These are phyloP conservation scores for Trichomonascaceae sp. DNA, from an alignment of 1,139 yeast genomes.

Conservation along the genomic window DNA sequence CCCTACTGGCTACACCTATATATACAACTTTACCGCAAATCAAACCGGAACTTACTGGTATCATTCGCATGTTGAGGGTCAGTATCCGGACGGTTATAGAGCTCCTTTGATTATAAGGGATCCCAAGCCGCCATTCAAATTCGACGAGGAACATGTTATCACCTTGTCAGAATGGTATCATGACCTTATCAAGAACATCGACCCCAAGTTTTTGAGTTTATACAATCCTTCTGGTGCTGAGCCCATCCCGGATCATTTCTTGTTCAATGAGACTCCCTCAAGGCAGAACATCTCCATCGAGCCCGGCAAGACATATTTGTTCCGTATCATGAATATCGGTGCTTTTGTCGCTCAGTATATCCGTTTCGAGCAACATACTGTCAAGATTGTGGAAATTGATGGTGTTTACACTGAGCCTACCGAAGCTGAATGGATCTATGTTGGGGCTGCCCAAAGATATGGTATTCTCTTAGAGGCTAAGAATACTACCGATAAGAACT, in stretches of 20 bases:
- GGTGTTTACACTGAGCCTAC: slow-evolving; percentile 68
- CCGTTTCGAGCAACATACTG: slow-evolving; percentile 75
- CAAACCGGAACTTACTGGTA: slow-evolving; percentile 93
- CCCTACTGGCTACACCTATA: slow-evolving; percentile 66
- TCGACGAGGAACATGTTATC: slow-evolving; percentile 66
- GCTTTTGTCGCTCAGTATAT: slow-evolving; percentile 83
- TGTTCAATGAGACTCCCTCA: slow-evolving; percentile 74
- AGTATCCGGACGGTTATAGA: slow-evolving; percentile 89
- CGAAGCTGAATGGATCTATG: slow-evolving; percentile 52
- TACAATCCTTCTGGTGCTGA: slow-evolving; percentile 96
- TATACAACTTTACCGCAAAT: slow-evolving; percentile 70
- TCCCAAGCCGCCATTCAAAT: slow-evolving; percentile 45
- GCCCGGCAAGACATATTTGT: slow-evolving; percentile 72
- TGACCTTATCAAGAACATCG: slow-evolving; percentile 47
- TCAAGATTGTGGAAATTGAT: slow-evolving; percentile 77
- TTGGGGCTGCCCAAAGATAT: slow-evolving; percentile 75
- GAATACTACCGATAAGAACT: slow-evolving; percentile 52
- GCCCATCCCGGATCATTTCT: slow-evolving; percentile 76
- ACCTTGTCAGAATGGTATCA: slow-evolving; percentile 84
- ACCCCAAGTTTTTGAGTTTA: slow-evolving; percentile 50
- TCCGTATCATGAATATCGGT: slow-evolving; percentile 75
- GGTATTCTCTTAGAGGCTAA: slow-evolving; percentile 67
- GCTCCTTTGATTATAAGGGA: slow-evolving; percentile 70
- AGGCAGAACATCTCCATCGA: slow-evolving; percentile 60
- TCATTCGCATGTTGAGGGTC: slow-evolving; percentile 82